Evolutionary conservation across 352 stramenopile species (phyloP).

Genomic region (Pythium pyrilobum): DNA sequence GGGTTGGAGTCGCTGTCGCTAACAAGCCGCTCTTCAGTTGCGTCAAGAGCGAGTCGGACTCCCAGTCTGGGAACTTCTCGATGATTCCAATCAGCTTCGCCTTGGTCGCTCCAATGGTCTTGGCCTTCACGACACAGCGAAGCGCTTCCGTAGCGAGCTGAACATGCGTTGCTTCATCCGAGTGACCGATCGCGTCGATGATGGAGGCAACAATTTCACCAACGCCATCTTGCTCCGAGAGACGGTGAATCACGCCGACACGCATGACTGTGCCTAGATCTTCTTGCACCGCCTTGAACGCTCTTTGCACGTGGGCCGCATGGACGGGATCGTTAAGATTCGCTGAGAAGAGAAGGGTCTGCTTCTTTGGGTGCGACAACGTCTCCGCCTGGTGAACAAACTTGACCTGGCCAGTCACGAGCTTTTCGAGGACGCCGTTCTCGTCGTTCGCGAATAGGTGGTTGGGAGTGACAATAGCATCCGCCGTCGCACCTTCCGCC

Average conservation of each 20-base stretch:
- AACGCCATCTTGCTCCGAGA: constrained; percentile 15
- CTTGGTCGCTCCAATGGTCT: constrained; percentile 39
- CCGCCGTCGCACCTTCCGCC: constrained; percentile 9
- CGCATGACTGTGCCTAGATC: constrained; percentile 59
- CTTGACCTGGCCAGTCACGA: constrained; percentile 36
- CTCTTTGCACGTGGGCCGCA: constrained; percentile 44
- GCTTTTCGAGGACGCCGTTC: constrained; percentile 45
- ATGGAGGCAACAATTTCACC: constrained; percentile 47
- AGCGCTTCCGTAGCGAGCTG: constrained; percentile 54
- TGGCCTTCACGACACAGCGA: constrained; percentile 48
- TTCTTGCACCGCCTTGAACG: constrained; percentile 62
- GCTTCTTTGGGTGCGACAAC: constrained; percentile 52
- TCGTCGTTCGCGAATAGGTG: constrained; percentile 63
- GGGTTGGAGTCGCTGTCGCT: neutral
- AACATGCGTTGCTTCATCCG: constrained; percentile 45
- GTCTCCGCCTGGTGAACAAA: constrained; percentile 57
- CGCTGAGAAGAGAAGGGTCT: constrained; percentile 57
- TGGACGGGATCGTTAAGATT: constrained; percentile 48
- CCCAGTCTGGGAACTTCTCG: constrained; percentile 12
- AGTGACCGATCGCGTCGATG: constrained; percentile 41
- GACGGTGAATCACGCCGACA: constrained; percentile 48
- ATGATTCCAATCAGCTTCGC: constrained; percentile 47
- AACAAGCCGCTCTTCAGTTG: constrained; percentile 6
- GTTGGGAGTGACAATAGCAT: constrained; percentile 1
- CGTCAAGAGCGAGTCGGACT: constrained; percentile 13